Base-by-base conservation (phyloP, 305 asterid genomes). In the Euphrasia arctica region DNA sequence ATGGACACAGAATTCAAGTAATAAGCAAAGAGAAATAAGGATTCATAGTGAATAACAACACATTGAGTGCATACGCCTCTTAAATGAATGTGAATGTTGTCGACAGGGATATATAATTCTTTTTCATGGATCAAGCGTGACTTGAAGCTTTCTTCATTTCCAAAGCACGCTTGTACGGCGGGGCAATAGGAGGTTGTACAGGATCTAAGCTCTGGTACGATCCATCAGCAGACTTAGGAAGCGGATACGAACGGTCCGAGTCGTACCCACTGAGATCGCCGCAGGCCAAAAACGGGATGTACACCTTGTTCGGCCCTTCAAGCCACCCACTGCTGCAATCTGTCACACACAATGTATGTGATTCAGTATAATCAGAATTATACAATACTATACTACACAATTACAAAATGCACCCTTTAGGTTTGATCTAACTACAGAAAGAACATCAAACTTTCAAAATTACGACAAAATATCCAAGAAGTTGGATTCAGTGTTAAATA, bases 271-370 rank as follows among this genome's bases (percentile, higher is more conserved):
- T 86, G 60, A 88, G 89, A 77, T 90, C 99, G 15, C 97, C 97
- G 45, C 97, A 93, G 14, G 99, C 99, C 82, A 93, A 74, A 73
- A 93, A 93, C 11, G 99, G 99, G 43, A 93, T 90, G 68, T 93
- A 90, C 43, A 90, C 95, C 85, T 90, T 93, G 77, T 93, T 93
- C 55, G 89, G 88, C 62, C 99, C 97, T 86, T 93, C 99, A 54
- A 93, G 80, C 97, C 99, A 93, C 64, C 85, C 97, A 70, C 95
- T 93, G 77, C 99, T 90, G 85, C 99, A 90, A 79, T 93, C 99
- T 93, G 96, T 55, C 42, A 58, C 9, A 54, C 42, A 58, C 7
- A 54, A 32, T 41, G 28, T 39, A 62, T 7, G 3, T 25, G 12
- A 18, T 47, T 57, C 18, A 63, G 36, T 4, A 8, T 39, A 70